Conservation (phyloP, 2,329 filamentous ascomycete genomes). For the Aureobasidium mangrovei region DNA sequence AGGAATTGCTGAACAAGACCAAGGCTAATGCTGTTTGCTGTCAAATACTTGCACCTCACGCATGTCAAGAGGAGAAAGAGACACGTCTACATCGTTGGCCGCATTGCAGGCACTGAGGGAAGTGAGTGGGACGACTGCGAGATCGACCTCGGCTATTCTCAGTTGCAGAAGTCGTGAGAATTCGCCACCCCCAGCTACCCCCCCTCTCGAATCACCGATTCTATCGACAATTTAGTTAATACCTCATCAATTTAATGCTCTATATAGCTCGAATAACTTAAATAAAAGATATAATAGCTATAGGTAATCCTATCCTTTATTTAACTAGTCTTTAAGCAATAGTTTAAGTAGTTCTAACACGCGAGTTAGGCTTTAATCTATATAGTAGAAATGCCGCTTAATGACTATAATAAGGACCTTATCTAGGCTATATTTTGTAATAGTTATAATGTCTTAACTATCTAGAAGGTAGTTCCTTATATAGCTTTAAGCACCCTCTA, state of each 20-base stretch:
- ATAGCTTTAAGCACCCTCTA: background rate
- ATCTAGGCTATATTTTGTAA: background rate
- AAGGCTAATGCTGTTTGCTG: too few species aligned
- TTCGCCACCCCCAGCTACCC: too few species aligned
- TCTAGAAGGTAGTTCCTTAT: background rate
- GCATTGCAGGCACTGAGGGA: too few species aligned
- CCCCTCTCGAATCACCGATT: too few species aligned
- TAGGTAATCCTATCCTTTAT: background rate
- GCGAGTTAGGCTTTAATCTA: background rate
- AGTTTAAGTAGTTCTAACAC: background rate
- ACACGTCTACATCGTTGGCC: too few species aligned
- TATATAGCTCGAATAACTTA: background rate
- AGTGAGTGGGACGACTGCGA: too few species aligned
- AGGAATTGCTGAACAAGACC: too few species aligned
- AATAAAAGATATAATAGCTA: background rate
- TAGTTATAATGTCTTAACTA: background rate
- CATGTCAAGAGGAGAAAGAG: too few species aligned
- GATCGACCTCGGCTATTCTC: too few species aligned
- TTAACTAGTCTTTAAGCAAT: background rate
- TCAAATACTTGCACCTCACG: too few species aligned
- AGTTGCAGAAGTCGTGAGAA: too few species aligned
- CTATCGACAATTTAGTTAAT: too few species aligned
- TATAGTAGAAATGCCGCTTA: background rate
- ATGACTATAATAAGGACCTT: background rate
- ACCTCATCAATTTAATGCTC: background rate